Evolutionary conservation across 1,284 basidiomycete genomes (phyloP).

Genomic region (Sporisorium scitamineum): DNA sequence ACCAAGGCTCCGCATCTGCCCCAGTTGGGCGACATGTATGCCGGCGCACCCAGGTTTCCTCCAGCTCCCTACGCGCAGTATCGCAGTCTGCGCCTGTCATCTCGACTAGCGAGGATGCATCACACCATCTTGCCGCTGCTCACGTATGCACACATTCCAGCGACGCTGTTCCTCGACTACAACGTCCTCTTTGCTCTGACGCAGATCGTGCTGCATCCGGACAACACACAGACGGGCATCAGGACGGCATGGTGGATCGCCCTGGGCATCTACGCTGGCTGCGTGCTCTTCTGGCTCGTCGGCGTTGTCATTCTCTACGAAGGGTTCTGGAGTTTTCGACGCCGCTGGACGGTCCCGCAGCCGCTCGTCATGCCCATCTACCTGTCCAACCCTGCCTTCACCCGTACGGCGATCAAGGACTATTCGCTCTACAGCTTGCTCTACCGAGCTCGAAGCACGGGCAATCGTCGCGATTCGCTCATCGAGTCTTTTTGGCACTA

Average conservation of each 20-base stretch:
- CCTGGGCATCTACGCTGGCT: constrained; percentile 40
- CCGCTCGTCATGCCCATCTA: constrained; percentile 53
- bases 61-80: constrained; percentile 23
- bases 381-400: constrained; percentile 47
- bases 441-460: constrained; percentile 38
- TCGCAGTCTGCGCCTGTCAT: constrained; percentile 20
- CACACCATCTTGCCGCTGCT: constrained; percentile 43
- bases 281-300: constrained; percentile 40
- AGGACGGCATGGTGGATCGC: constrained; percentile 56
- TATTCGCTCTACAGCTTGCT: constrained; percentile 56
- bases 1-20: constrained; percentile 14
- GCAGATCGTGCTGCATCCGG: constrained; percentile 59
- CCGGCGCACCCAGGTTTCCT: constrained; percentile 30
- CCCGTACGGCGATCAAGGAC: constrained; percentile 37
- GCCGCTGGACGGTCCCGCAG: constrained; percentile 33
- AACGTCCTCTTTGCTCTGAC: constrained; percentile 63
- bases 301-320: constrained; percentile 54
- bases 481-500: constrained; percentile 56
- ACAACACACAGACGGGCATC: constrained; percentile 16
- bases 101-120: constrained; percentile 37
- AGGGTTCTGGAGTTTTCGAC: constrained; percentile 28
- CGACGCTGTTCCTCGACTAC: constrained; percentile 68
- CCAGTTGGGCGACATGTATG: constrained; percentile 24
- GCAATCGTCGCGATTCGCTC: constrained; percentile 27
- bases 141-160: constrained; percentile 58